Base-by-base conservation (phyloP, 225 moss, liverwort and hornwort species). In the Takakia lepidozioides region DNA sequence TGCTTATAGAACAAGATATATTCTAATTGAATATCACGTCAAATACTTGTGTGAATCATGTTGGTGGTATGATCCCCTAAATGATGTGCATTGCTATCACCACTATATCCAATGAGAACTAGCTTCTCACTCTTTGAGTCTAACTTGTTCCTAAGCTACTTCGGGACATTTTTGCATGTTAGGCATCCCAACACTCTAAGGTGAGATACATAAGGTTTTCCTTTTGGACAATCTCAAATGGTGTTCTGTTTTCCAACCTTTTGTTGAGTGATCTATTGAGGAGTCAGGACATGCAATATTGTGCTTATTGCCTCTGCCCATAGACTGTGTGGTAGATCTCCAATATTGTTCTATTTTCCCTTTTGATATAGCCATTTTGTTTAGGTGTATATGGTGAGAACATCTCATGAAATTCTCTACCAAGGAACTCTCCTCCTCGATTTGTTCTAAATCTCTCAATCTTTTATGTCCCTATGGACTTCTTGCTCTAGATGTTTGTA, bases 101-200 rank as follows among this genome's bases (percentile, higher is more conserved):
- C 3, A 17, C 14, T 5, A 17, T 41, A 41, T 11, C 40, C 40
- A 5, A 41, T 17, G 14, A 41, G 18, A 17, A 41, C 18, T 15
- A 41, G 15, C 40, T 41, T 41, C 14, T 41, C 14, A 15, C 40
- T 41, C 18, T 41, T 41, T 41, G 40, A 15, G 16, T 41, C 40
- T 17, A 5, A 41, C 14, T 41, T 41, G 3, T 17, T 10, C 40
- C 40, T 41, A 4, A 41, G 5, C 3, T 41, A 17, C 18, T 41
- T 41, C 4, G 14, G 40, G 7, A 41, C 16, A 41, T 41, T 11
- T 17, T 41, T 15, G 14, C 3, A 41, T 5, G 40, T 17, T 14
- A 14, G 14, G 40, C 40, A 5, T 5, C 40, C 40, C 14, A 41
- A 41, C 5, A 41, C 40, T 17, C 16, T 41, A 3, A 41, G 18